Evolutionary conservation across 352 stramenopile genomes (phyloP), one percentile per base, ranked within the genome.

Genomic region (Phytopythium sindhum): DNA sequence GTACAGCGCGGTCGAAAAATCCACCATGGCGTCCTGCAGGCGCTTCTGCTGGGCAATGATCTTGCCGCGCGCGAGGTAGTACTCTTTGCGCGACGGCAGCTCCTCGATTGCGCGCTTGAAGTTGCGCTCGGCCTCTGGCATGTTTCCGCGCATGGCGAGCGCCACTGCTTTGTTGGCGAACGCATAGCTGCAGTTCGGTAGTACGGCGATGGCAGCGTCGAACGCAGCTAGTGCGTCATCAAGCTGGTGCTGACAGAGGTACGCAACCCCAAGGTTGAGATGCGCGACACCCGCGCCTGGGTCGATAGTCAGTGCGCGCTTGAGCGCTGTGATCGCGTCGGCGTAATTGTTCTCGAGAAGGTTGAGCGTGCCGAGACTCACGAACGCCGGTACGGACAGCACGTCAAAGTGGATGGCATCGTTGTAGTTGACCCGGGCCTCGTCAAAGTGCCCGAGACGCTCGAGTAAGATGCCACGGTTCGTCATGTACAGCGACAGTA

Each of bases 21-120:
- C 79, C 33, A 91, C 79, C 82, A 93, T 90, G 4, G 84, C 82
- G 56, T 91, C 84, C 45, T 91, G 82, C 51, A 91, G 63, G 4
- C 80, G 80, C 67, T 90, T 90, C 42, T 90, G 84, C 52, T 86
- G 66, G 35, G 84, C 78, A 44, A 91, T 75, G 47, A 93, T 78
- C 64, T 88, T 87, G 41, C 80, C 84, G 4, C 81, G 67, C 15
- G 77, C 75, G 21, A 91, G 57, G 48, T 90, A 93, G 59, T 86
- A 91, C 56, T 86, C 80, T 47, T 85, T 80, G 12, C 69, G 69
- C n/a, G 80, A 89, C 29, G 84, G 84, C 15, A 91, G 63, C 37
- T 84, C 72, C 23, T 89, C 72, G 19, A 93, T 90, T 17, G 82
- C 82, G n/a, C 78, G 70, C 56, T 86, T 89, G 45, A 91, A 82